Percentiles rank a stretch among this genome's conserved stretches.
These are phyloP conservation scores for Stachybotrys echinatus DNA, from an alignment of 2,329 filamentous ascomycete genomes.

Conservation along the genomic window DNA sequence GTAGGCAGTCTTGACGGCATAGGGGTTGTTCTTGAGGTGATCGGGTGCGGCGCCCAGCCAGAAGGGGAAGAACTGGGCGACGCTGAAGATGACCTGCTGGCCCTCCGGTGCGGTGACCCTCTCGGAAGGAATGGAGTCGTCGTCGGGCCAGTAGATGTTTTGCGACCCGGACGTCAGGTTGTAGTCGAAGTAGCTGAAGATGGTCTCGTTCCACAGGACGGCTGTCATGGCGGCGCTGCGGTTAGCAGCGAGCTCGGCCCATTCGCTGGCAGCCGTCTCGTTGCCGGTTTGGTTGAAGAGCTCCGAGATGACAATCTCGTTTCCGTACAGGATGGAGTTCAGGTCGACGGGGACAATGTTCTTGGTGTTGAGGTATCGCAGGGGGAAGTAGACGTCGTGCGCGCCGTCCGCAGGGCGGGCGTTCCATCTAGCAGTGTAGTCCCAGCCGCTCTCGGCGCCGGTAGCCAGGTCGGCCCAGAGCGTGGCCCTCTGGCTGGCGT, in stretches of 20 bases:
- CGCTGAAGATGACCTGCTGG: constrained; percentile 51
- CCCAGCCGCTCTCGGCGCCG: constrained; percentile 62
- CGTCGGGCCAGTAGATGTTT: constrained; percentile 46
- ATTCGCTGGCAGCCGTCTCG: constrained; percentile 40
- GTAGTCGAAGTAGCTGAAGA: constrained; percentile 64
- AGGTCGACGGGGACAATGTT: constrained; percentile 59
- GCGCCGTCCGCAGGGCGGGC: constrained; percentile 51
- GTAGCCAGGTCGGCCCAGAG: constrained; percentile 60
- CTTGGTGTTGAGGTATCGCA: constrained; percentile 56
- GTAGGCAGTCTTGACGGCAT: constrained; percentile 50
- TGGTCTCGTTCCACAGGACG: constrained; percentile 59
- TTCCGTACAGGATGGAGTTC: constrained; percentile 63
- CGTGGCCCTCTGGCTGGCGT: constrained; percentile 42
- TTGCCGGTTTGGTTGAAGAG: constrained; percentile 50
- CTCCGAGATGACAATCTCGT: constrained; percentile 53
- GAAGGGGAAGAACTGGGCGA: constrained; percentile 62
- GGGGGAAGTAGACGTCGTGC: constrained; percentile 57
- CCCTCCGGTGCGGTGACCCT: constrained; percentile 42
- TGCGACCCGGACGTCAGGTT: constrained; percentile 56
- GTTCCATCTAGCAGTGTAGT: constrained; percentile 57
- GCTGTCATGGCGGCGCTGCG: constrained; percentile 58
- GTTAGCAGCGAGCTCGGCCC: constrained; percentile 41
- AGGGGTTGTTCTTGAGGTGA: constrained; percentile 52
- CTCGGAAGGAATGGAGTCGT: constrained; percentile 31
- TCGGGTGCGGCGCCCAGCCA: constrained; percentile 60